Evolutionary conservation across 805 yeast genomes (phyloP).

Genomic region (Barnettozyma californica): DNA sequence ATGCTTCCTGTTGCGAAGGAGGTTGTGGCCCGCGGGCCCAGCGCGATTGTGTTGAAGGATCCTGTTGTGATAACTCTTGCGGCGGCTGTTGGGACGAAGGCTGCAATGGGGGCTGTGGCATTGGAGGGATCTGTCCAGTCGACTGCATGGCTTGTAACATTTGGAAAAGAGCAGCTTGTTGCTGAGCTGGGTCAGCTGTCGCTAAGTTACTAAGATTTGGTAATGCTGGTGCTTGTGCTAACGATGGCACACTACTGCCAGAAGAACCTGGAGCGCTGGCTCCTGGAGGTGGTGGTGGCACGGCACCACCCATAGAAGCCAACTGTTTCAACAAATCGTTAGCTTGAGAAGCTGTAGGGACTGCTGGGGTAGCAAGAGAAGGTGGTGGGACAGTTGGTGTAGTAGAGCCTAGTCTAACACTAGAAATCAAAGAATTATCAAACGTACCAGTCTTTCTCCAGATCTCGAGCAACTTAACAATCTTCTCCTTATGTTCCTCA

Average conservation of each 20-base stretch:
- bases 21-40: slow-evolving; percentile 9
- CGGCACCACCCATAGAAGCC: slow-evolving; percentile 39
- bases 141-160: slow-evolving; percentile 31
- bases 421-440: slow-evolving; percentile 45
- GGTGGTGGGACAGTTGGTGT: slow-evolving; percentile 56
- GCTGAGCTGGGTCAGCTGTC: slow-evolving; percentile 27
- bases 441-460: slow-evolving; percentile 89
- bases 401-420: slow-evolving; percentile 43
- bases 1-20: slow-evolving; percentile 25
- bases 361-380: slow-evolving; percentile 35
- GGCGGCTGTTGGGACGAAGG: slow-evolving; percentile 10
- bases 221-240: slow-evolving; percentile 9
- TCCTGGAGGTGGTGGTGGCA: not conserved
- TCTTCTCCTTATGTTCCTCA: slow-evolving; percentile 62
- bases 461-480: slow-evolving; percentile 80
- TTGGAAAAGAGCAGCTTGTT: slow-evolving; percentile 38
- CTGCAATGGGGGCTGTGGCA: slow-evolving; percentile 15
- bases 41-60: slow-evolving; percentile 9
- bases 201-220: slow-evolving; percentile 16
- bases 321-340: slow-evolving; percentile 64
- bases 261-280: not conserved
- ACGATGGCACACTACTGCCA: not conserved
- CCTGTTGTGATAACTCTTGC: slow-evolving; percentile 10
- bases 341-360: slow-evolving; percentile 38
- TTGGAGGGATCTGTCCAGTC: slow-evolving; percentile 23